Percentiles rank a stretch among this genome's conserved stretches.
Evolutionary conservation across 1,284 basidiomycete genomes (phyloP).

Genomic region (Trametes sp.): DNA sequence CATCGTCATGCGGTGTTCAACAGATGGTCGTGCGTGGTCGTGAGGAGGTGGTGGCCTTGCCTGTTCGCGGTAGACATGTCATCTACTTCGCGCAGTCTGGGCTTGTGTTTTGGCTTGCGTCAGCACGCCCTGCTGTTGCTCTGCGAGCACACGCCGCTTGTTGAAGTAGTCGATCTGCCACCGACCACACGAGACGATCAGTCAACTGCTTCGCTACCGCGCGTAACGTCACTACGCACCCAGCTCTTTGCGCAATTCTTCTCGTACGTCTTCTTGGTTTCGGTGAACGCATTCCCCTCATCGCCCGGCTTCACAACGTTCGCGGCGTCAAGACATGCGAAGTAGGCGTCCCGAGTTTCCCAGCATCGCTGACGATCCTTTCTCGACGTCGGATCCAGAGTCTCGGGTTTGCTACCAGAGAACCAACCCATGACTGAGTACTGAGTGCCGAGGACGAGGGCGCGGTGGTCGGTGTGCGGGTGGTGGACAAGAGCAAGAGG

Average conservation of each 20-base stretch:
- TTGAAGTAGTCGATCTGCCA: slow-evolving; percentile 85
- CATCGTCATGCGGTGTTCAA: background rate
- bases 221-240: slow-evolving; percentile 56
- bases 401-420: slow-evolving; percentile 42
- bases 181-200: background rate
- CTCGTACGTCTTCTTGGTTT: slow-evolving; percentile 63
- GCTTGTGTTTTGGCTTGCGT: slow-evolving; percentile 62
- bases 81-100: slow-evolving; percentile 48
- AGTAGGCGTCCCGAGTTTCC: slow-evolving; percentile 80
- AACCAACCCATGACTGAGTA: slow-evolving; percentile 45
- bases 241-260: slow-evolving; percentile 82
- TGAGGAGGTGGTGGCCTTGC: background rate
- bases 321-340: slow-evolving; percentile 72
- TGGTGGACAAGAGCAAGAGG: background rate
- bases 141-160: slow-evolving; percentile 76
- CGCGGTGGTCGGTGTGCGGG: background rate
- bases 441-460: background rate
- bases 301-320: slow-evolving; percentile 74
- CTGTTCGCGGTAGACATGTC: background rate
- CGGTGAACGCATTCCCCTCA: slow-evolving; percentile 63
- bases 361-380: slow-evolving; percentile 76
- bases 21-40: background rate
- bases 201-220: background rate
- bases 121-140: slow-evolving; percentile 73
- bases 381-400: slow-evolving; percentile 53